Evolutionary conservation across 2,329 filamentous ascomycete genomes (phyloP), one percentile per base, ranked within the genome.

Genomic region (Metarhizium humberi): DNA sequence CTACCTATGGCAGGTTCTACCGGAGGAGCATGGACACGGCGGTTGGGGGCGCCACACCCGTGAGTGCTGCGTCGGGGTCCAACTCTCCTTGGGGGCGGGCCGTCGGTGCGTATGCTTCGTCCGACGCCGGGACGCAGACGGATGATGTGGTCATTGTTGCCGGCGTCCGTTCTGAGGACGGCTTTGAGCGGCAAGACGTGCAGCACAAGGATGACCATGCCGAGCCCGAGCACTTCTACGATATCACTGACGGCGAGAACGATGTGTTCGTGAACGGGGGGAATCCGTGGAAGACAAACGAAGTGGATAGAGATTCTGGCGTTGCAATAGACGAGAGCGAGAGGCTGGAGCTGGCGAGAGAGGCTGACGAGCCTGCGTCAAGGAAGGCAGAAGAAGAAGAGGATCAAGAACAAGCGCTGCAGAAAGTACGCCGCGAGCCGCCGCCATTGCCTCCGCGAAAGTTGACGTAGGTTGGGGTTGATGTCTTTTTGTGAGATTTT

Each of bases 1-100:
- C 70, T 0, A 60, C 64, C 4, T 71, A 77, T 61, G 38, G 70
- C 65, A 46, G 76, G 59, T 54, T 55, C 60, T 71, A 57, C 62
- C 66, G 54, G 59, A 67, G 50, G 56, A 71, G 65, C 25, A 52
- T 64, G 30, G 64, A 65, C 10, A 40, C 38, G 18, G 55, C 56
- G 6, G 50, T 57, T 0, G 56, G 59, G 6, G 51, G 45, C 38
- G 63, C 60, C 52, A 65, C 57, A 6, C 61, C 62, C 6, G 51
- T 58, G 1, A 64, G 63, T 47, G 61, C 57, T 45, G 46, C 52
- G 0, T 66, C 64, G 4, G 59, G 57, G 0, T 38, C 51, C 4
- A 64, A 47, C 38, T 55, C 55, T n/a, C 55, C 40, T 5, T 29
- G 43, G 0, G 54, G 58, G 40, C 53, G 55, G 52, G 59, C 56